phyloP scores from a whole-genome alignment of 179 eudicot species.

The Spinacia oleracea region DNA sequence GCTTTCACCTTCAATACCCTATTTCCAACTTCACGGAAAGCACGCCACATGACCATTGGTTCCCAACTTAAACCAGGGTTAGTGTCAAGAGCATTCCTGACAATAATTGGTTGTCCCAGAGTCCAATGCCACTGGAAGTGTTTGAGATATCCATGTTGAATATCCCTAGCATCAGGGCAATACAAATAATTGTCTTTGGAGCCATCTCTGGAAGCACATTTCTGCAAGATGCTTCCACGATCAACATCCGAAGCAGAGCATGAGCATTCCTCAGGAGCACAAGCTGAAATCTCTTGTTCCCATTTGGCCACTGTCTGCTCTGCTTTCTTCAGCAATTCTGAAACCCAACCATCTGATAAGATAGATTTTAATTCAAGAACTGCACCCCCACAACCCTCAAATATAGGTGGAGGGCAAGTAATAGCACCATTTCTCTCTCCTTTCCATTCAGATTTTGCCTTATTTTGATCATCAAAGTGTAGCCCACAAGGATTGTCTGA shows the following conservation, averaged over 20 bases:
- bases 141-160: constrained; percentile 39
- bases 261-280: constrained; percentile 35
- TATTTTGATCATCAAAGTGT: background rate
- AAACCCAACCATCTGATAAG: constrained; percentile 36
- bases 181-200: constrained; percentile 50
- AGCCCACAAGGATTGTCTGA: background rate
- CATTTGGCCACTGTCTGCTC: constrained; percentile 31
- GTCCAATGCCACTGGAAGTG: constrained; percentile 72
- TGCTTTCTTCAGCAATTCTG: constrained; percentile 47
- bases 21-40: constrained; percentile 53
- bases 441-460: constrained; percentile 51
- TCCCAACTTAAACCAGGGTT: constrained; percentile 84
- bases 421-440: constrained; percentile 54
- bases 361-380: constrained; percentile 49
- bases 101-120: constrained; percentile 72
- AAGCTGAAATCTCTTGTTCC: constrained; percentile 17
- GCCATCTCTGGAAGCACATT: constrained; percentile 51
- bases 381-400: constrained; percentile 65
- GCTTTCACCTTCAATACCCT: constrained; percentile 43
- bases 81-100: constrained; percentile 55
- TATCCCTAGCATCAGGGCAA: constrained; percentile 52
- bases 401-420: constrained; percentile 52
- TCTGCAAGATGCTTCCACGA: constrained; percentile 24
- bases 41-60: constrained; percentile 95
- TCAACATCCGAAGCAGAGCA: constrained; percentile 23